Conservation (phyloP, 2,329 filamentous ascomycete genomes). For the Talaromyces sp. region DNA sequence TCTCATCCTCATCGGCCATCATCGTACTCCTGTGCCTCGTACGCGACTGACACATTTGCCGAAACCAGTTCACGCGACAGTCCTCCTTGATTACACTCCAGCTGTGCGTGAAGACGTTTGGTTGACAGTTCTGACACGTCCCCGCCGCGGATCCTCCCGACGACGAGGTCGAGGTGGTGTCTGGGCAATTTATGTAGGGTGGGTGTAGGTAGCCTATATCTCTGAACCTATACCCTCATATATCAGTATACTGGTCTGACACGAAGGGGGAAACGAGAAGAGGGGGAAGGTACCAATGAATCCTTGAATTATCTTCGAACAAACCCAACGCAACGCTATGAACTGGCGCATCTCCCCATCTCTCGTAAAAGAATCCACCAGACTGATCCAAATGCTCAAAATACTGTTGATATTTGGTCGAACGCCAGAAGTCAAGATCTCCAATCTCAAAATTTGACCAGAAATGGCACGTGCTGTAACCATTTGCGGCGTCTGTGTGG, state of each 20-base stretch:
- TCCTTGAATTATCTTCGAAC: slow-evolving; percentile 84
- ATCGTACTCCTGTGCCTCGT: neutral
- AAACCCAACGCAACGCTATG: slow-evolving; percentile 90
- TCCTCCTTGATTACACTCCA: slow-evolving; percentile 82
- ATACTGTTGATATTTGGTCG: slow-evolving; percentile 86
- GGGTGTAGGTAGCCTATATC: slow-evolving; percentile 99
- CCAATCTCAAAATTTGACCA: slow-evolving; percentile 99
- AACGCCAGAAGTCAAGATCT: slow-evolving; percentile 88
- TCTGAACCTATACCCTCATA: slow-evolving; percentile 70
- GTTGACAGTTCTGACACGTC: slow-evolving; percentile 81
- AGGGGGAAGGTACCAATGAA: slow-evolving; percentile 69
- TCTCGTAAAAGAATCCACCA: slow-evolving; percentile 96
- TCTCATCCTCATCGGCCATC: slow-evolving; percentile 13
- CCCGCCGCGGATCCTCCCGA: neutral
- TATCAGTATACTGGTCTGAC: neutral
- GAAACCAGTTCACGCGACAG: slow-evolving; percentile 97
- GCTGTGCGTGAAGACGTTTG: slow-evolving; percentile 75
- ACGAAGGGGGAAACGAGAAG: neutral
- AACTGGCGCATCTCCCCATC: slow-evolving; percentile 97
- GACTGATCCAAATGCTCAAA: slow-evolving; percentile 92
- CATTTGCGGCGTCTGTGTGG: slow-evolving; percentile 75
- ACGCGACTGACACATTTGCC: slow-evolving; percentile 57
- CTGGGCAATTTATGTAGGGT: slow-evolving; percentile 97
- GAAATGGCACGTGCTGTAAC: slow-evolving; percentile 97
- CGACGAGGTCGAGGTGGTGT: slow-evolving; percentile 64